These are phyloP conservation scores for Lumnitzera littorea DNA, from an alignment of 345 rosid genomes.

Conservation along the genomic window DNA sequence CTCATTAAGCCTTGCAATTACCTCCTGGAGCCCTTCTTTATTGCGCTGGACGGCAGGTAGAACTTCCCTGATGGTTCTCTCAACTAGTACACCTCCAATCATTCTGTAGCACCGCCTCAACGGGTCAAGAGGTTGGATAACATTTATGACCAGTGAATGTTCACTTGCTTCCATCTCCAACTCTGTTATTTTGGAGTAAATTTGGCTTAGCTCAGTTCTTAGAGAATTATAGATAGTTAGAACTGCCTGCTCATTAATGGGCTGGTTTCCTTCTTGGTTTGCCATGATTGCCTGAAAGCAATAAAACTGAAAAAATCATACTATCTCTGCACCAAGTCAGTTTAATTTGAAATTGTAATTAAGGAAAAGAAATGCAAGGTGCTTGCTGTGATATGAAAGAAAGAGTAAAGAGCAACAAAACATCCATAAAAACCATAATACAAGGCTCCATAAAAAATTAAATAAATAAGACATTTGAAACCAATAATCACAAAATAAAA, in stretches of 20 bases:
- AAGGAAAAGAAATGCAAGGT: too few relatives aligned
- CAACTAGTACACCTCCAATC: constrained; percentile 94
- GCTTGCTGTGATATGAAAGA: too few relatives aligned
- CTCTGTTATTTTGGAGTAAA: constrained; percentile 86
- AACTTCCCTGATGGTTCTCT: constrained; percentile 88
- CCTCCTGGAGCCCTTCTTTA: constrained; percentile 92
- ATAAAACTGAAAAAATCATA: neutral
- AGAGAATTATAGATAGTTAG: constrained; percentile 54
- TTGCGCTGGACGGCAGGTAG: constrained; percentile 93
- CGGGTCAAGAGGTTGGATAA: constrained; percentile 80
- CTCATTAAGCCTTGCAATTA: constrained; percentile 71
- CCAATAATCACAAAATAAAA: too few relatives aligned
- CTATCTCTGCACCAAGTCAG: too few relatives aligned
- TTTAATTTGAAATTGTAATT: too few relatives aligned
- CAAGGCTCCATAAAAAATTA: too few relatives aligned
- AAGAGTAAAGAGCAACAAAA: too few relatives aligned
- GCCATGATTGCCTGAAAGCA: constrained; percentile 45
- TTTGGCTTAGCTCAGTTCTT: constrained; percentile 81
- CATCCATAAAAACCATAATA: too few relatives aligned
- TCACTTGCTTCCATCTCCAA: constrained; percentile 95
- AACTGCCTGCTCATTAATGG: constrained; percentile 55
- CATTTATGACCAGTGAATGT: constrained; percentile 76
- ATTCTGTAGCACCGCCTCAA: constrained; percentile 78
- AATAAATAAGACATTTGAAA: too few relatives aligned
- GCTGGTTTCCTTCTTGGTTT: constrained; percentile 33